Conservation (phyloP, 1,284 basidiomycete genomes). For the Ceratobasidium sp. region DNA sequence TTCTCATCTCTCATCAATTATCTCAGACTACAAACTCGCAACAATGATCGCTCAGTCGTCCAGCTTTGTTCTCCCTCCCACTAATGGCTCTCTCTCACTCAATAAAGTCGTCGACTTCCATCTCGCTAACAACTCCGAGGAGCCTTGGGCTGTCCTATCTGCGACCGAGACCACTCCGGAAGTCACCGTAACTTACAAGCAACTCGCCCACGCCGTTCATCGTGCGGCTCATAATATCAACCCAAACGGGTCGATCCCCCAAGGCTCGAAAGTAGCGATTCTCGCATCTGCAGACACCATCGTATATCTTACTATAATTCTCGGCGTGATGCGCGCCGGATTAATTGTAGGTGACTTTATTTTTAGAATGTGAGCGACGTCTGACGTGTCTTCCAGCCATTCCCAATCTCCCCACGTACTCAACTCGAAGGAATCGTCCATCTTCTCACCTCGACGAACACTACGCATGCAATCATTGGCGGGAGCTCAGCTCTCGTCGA, state of each 20-base stretch:
- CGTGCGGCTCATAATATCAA: slow-evolving; percentile 5
- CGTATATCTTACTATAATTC: slow-evolving; percentile 8
- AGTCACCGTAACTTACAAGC: slow-evolving; percentile 2
- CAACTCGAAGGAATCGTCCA: background rate
- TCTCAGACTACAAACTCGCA: too few species aligned
- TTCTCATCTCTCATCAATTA: too few species aligned
- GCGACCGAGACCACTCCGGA: background rate
- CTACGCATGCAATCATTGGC: background rate
- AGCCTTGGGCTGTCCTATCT: background rate
- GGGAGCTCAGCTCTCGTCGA: slow-evolving; percentile 1
- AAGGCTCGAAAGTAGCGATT: slow-evolving; percentile 3
- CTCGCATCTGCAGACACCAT: slow-evolving; percentile 4
- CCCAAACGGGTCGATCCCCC: background rate
- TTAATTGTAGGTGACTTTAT: background rate
- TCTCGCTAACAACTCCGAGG: background rate
- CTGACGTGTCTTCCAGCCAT: background rate
- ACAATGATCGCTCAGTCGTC: background rate
- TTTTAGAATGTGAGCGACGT: background rate
- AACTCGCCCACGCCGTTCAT: slow-evolving; percentile 10
- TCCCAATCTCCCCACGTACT: slow-evolving; percentile 2
- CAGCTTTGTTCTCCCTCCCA: background rate
- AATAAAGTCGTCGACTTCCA: background rate
- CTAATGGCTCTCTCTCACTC: background rate
- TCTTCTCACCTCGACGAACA: background rate
- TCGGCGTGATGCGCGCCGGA: slow-evolving; percentile 8